These are phyloP conservation scores for Solanum pimpinellifolium DNA, from an alignment of 257 asterid genomes.

Conservation along the genomic window DNA sequence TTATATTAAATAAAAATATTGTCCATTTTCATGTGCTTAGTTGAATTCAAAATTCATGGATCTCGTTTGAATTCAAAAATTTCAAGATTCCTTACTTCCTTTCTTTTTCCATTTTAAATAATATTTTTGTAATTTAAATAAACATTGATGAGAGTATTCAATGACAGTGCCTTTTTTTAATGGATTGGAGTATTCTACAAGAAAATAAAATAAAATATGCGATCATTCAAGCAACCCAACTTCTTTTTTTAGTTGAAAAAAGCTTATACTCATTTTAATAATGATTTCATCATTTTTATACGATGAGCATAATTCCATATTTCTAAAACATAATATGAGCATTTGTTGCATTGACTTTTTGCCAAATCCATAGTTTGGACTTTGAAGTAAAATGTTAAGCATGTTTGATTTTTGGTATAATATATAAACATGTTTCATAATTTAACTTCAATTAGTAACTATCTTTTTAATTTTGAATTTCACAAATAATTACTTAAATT, in stretches of 20 bases:
- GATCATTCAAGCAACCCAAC: not conserved
- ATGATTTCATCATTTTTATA: not conserved
- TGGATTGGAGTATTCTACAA: not conserved
- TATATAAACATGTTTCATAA: rapidly evolving
- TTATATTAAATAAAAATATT: not conserved
- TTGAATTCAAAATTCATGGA: not conserved
- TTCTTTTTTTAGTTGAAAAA: not conserved
- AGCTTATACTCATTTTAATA: not conserved
- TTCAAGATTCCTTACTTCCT: not conserved
- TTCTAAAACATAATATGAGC: not conserved
- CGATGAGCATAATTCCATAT: not conserved
- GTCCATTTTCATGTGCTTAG: not conserved
- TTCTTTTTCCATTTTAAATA: not conserved
- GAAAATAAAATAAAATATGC: no score
- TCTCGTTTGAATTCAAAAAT: not conserved
- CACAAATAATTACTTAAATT: no score
- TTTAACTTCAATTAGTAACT: rapidly evolving
- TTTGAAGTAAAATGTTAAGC: not conserved
- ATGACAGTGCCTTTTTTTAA: not conserved
- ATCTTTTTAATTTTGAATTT: no score
- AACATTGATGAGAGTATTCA: not conserved
- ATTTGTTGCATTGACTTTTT: not conserved
- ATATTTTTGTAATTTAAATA: not conserved
- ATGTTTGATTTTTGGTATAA: not conserved
- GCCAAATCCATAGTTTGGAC: not conserved